A percentile compares a stretch with the other conserved stretches of the same genome.
phyloP scores from a whole-genome alignment of 805 yeast species.

The Starmerella stigmatis region DNA sequence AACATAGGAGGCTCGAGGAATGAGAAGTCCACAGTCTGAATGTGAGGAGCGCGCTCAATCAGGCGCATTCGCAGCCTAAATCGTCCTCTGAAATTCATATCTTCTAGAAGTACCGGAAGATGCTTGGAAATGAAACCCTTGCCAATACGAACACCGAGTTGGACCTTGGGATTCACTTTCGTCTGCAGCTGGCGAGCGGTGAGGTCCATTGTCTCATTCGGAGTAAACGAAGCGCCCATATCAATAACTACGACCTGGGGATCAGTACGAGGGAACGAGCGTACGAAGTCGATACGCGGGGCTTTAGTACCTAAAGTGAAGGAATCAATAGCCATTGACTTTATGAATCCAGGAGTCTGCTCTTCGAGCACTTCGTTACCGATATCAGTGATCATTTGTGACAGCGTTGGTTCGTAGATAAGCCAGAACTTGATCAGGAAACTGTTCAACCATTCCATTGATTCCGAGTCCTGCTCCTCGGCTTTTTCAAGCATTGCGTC shows the following conservation, averaged over 20 bases:
- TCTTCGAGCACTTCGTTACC: constrained; percentile 75
- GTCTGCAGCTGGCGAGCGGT: constrained; percentile 76
- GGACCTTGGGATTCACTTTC: constrained; percentile 70
- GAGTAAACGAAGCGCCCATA: constrained; percentile 86
- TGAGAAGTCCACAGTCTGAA: constrained; percentile 80
- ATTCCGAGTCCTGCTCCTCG: constrained; percentile 81
- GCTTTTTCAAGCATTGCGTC: constrained; percentile 62
- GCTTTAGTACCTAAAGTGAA: constrained; percentile 94
- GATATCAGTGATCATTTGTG: constrained; percentile 75
- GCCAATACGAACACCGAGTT: constrained; percentile 61
- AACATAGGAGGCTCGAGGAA: constrained; percentile 77
- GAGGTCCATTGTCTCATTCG: constrained; percentile 77
- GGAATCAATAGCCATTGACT: constrained; percentile 72
- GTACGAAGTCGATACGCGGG: constrained; percentile 81
- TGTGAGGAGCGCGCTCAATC: constrained; percentile 85
- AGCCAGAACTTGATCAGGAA: constrained; percentile 89
- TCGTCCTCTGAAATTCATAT: constrained; percentile 63
- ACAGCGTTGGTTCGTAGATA: constrained; percentile 75
- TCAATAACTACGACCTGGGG: constrained; percentile 96
- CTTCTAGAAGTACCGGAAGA: constrained; percentile 69
- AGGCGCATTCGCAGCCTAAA: constrained; percentile 77
- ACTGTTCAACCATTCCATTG: constrained; percentile 91
- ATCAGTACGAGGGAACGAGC: constrained; percentile 80
- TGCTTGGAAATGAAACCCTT: constrained; percentile 60
- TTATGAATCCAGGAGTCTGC: constrained; percentile 75